Evolutionary conservation across 2,329 filamentous ascomycete species (phyloP).

Genomic region (Pseudofabraea citricarpa): DNA sequence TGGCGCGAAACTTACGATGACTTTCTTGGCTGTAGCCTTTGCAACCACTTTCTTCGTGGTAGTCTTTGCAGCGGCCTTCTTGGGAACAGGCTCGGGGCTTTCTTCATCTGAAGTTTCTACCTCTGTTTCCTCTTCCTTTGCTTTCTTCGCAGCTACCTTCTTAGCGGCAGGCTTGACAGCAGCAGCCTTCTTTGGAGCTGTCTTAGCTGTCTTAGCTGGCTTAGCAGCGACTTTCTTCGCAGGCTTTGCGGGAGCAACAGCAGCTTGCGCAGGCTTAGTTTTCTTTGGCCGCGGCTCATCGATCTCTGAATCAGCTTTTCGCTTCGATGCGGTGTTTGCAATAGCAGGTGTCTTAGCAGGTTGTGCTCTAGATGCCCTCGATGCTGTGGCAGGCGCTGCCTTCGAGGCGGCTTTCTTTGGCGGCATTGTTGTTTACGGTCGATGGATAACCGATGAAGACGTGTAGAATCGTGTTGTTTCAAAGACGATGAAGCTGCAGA

Average conservation of each 20-base stretch:
- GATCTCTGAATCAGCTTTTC: constrained; percentile 12
- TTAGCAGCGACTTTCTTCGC: constrained; percentile 8
- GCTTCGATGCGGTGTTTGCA: constrained; percentile 16
- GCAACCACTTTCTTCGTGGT: constrained; percentile 3
- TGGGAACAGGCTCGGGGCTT: constrained; percentile 2
- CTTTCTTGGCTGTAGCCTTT: constrained; percentile 12
- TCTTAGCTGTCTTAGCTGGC: no score
- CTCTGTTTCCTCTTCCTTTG: constrained; percentile 2
- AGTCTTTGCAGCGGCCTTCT: constrained; percentile 15
- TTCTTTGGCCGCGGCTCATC: constrained; percentile 17
- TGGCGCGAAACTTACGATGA: constrained; percentile 7
- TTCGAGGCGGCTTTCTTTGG: constrained; percentile 3
- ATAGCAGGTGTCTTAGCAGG: constrained; percentile 19
- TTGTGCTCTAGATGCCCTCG: constrained; percentile 19
- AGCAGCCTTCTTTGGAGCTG: constrained; percentile 16
- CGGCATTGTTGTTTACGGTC: not conserved
- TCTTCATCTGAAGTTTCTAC: constrained; percentile 9
- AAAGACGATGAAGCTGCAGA: constrained; percentile 1
- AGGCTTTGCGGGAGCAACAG: constrained; percentile 19
- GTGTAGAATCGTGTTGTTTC: no score
- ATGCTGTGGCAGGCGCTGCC: constrained; percentile 23
- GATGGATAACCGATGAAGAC: no score
- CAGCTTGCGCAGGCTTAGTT: constrained; percentile 11
- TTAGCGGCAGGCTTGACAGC: constrained; percentile 14
- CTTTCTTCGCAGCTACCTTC: constrained; percentile 6